phyloP scores from a whole-genome alignment of 768 basidiomycete species.

The Lactarius vividus region DNA sequence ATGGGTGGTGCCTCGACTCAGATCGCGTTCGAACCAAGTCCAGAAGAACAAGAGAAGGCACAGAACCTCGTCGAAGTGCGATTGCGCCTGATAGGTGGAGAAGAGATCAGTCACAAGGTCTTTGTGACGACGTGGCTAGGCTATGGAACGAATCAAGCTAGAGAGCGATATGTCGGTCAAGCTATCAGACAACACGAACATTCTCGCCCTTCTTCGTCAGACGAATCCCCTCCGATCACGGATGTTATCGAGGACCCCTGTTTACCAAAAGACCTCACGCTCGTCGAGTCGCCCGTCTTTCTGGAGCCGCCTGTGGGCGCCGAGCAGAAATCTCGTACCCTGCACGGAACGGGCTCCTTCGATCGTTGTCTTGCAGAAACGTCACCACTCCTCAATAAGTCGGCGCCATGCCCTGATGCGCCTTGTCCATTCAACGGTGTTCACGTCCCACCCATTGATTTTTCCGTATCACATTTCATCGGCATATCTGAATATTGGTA shows the following conservation, averaged over 20 bases:
- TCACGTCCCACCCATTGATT: constrained; percentile 92
- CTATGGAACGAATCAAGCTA: constrained; percentile 96
- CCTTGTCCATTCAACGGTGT: constrained; percentile 95
- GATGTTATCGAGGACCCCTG: constrained; percentile 80
- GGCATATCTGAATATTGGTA: constrained; percentile 99
- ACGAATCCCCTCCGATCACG: constrained; percentile 24
- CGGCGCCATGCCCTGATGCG: constrained; percentile 72
- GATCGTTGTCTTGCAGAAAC: constrained; percentile 74
- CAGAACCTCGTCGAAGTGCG: constrained; percentile 77
- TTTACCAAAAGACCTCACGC: constrained; percentile 70
- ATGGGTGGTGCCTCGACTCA: constrained; percentile 99
- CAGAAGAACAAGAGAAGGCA: constrained; percentile 49
- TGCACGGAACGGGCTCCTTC: constrained; percentile 90
- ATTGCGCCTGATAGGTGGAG: constrained; percentile 75
- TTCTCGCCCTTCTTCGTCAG: constrained; percentile 32
- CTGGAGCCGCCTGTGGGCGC: constrained; percentile 41
- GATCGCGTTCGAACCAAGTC: constrained; percentile 91
- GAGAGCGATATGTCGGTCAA: constrained; percentile 84
- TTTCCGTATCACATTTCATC: constrained; percentile 89
- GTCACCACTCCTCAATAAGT: constrained; percentile 79
- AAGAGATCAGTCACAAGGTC: constrained; percentile 86
- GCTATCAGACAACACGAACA: constrained; percentile 57
- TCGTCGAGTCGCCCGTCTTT: constrained; percentile 57
- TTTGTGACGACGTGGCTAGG: constrained; percentile 99
- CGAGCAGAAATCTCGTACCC: constrained; percentile 50